These are phyloP conservation scores for Coleophoma cylindrospora DNA, from an alignment of 2,329 filamentous ascomycete species.

Conservation along the genomic window DNA sequence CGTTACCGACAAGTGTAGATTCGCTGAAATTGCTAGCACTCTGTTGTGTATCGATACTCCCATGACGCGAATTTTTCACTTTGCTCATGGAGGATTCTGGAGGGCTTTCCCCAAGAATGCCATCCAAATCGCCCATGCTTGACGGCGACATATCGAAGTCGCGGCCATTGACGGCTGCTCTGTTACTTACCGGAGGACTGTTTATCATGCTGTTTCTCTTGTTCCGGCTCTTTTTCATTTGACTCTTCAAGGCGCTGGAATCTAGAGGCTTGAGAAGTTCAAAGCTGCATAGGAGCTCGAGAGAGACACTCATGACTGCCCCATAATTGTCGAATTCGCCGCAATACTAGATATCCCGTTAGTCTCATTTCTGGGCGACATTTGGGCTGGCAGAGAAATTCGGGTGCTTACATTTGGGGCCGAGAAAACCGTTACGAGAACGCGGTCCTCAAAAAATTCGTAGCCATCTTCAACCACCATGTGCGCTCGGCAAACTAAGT, in stretches of 20 bases:
- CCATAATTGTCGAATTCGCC: conserved; percentile 99
- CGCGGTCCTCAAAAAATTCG: conserved; percentile 95
- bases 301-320: conserved; percentile 95
- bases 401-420: conserved; percentile 78
- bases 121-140: no score
- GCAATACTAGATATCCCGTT: conserved; percentile 64
- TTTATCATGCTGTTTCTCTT: conserved; percentile 94
- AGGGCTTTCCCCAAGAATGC: no score
- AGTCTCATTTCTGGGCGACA: background rate
- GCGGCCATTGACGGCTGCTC: background rate
- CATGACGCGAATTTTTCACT: no score
- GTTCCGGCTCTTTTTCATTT: conserved; percentile 97
- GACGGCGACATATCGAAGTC: no score
- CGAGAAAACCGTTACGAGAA: conserved; percentile 94
- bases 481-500: conserved; percentile 93
- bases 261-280: conserved; percentile 95
- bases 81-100: background rate
- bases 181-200: conserved; percentile 62
- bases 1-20: background rate
- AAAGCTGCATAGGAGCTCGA: conserved; percentile 91
- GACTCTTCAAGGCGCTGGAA: conserved; percentile 92
- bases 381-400: no score
- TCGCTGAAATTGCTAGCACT: background rate
- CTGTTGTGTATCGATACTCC: no score
- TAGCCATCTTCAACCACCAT: conserved; percentile 99